Evolutionary conservation across 495 filamentous ascomycete genomes (phyloP).

Genomic region (Talaromyces wortmannii): DNA sequence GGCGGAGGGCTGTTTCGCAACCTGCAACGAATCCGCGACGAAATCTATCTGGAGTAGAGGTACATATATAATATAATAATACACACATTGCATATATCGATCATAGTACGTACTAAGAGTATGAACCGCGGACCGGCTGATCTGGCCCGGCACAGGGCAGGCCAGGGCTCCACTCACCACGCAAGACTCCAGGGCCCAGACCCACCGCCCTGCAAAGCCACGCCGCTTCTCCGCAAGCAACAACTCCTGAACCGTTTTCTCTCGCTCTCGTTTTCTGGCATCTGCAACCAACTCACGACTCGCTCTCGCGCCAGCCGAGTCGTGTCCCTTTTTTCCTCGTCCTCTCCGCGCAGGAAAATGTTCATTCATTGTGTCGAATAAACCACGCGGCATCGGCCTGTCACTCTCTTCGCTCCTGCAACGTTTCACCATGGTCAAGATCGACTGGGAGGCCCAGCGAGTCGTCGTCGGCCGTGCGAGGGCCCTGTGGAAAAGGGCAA

Average conservation of each 20-base stretch:
- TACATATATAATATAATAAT: not conserved
- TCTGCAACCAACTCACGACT: not conserved
- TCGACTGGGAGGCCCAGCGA: not conserved
- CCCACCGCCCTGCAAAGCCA: not conserved
- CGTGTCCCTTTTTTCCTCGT: not conserved
- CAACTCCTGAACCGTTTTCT: not conserved
- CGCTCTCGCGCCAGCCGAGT: not conserved
- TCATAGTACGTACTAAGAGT: no score
- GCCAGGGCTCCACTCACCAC: no score
- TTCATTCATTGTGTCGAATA: not conserved
- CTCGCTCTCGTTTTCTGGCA: not conserved
- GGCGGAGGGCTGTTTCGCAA: slow-evolving; percentile 75
- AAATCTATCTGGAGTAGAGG: slow-evolving; percentile 51
- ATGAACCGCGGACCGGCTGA: no score
- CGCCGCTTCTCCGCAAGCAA: not conserved
- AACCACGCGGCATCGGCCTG: not conserved
- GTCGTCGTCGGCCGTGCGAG: not conserved
- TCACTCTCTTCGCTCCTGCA: not conserved
- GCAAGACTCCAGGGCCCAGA: no score
- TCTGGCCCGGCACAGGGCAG: no score
- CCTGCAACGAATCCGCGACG: slow-evolving; percentile 70
- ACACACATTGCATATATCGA: not conserved
- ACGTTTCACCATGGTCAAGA: not conserved
- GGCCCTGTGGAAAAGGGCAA: not conserved
- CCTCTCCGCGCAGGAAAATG: not conserved